Evolutionary conservation across 2,329 filamentous ascomycete genomes (phyloP).

Genomic region (Fusarium robinianum): DNA sequence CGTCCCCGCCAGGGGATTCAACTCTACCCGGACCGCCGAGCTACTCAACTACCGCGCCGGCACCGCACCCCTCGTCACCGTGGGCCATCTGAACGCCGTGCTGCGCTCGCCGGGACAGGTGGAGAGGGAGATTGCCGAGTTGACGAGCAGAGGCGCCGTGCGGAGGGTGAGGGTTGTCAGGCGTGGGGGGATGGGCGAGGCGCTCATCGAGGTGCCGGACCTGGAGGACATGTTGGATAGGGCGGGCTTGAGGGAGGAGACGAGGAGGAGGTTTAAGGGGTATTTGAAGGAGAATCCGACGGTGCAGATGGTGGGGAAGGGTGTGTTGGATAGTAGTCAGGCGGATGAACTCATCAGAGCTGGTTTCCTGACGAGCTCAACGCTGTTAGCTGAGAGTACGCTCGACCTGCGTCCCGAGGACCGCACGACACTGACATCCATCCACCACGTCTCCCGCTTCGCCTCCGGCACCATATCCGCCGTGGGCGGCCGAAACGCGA

Average conservation of each 20-base stretch:
- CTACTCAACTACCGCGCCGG: constrained; percentile 63
- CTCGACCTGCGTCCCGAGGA: constrained; percentile 57
- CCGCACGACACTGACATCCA: constrained; percentile 59
- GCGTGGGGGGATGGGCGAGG: constrained; percentile 65
- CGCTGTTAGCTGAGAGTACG: constrained; percentile 40
- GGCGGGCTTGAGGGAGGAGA: constrained; percentile 45
- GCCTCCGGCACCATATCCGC: constrained; percentile 71
- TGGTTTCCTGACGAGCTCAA: constrained; percentile 66
- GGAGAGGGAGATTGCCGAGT: constrained; percentile 68
- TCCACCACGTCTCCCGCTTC: constrained; percentile 66
- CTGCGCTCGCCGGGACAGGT: constrained; percentile 65
- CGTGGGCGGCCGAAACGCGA: constrained; percentile 68
- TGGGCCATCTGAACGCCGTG: constrained; percentile 68
- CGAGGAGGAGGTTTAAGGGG: constrained; percentile 56
- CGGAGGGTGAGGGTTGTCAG: constrained; percentile 67
- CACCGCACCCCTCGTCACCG: constrained; percentile 67
- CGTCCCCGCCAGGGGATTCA: constrained; percentile 67
- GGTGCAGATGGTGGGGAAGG: constrained; percentile 38
- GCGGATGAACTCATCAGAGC: constrained; percentile 63
- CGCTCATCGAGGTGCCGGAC: constrained; percentile 62
- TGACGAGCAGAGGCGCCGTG: constrained; percentile 60
- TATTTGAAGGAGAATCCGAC: constrained; percentile 58
- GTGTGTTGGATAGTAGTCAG: constrained; percentile 50
- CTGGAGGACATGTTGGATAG: constrained; percentile 55
- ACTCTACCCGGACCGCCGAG: constrained; percentile 64